Percentiles rank a stretch among this genome's conserved stretches.
These are phyloP conservation scores for Wickerhamomyces sp. DNA, from an alignment of 1,139 yeast genomes.

Conservation along the genomic window DNA sequence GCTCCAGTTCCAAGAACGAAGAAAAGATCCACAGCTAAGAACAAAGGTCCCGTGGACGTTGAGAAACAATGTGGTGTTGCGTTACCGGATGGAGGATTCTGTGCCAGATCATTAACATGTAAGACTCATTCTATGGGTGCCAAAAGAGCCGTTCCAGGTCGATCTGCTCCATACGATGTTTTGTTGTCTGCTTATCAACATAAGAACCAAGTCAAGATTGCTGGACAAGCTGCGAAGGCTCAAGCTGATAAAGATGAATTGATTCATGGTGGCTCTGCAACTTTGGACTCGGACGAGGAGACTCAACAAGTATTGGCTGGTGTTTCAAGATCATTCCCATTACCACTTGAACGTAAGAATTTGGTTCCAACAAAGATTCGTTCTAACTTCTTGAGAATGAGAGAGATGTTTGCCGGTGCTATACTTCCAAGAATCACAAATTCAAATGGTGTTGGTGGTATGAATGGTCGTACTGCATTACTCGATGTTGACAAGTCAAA, in stretches of 20 bases:
- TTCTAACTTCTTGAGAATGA: conserved; percentile 69
- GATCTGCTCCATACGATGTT: conserved; percentile 89
- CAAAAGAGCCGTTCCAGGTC: conserved; percentile 88
- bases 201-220: conserved; percentile 85
- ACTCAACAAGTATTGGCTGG: conserved; percentile 91
- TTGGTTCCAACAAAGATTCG: conserved; percentile 67
- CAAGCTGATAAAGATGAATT: conserved; percentile 40
- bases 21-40: conserved; percentile 50
- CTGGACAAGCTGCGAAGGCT: conserved; percentile 73
- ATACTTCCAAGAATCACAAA: conserved; percentile 38
- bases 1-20: conserved; percentile 38
- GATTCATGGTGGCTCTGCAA: conserved; percentile 34
- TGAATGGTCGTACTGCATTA: conserved; percentile 73
- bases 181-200: conserved; percentile 86
- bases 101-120: conserved; percentile 94
- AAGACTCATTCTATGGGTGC: conserved; percentile 99
- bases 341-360: conserved; percentile 76
- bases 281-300: conserved; percentile 78
- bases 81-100: conserved; percentile 83
- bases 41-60: conserved; percentile 84
- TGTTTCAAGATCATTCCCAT: conserved; percentile 72
- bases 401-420: conserved; percentile 82
- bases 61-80: conserved; percentile 97
- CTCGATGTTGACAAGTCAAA: conserved; percentile 60
- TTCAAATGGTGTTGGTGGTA: conserved; percentile 43